Base-by-base conservation (phyloP, 1,139 yeast species). In the Tardiomyces blankii region DNA sequence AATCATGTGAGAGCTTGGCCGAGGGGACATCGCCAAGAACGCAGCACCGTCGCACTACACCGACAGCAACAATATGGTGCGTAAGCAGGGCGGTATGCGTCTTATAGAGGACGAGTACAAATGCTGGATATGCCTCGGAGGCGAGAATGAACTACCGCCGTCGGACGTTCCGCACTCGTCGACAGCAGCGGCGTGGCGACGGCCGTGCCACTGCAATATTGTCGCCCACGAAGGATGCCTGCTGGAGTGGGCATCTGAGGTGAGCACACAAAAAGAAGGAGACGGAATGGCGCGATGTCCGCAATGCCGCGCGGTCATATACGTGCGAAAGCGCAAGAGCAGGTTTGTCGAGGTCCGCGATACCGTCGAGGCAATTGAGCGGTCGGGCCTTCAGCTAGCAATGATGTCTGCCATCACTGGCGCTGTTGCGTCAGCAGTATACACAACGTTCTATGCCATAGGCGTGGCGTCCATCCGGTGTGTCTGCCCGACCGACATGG, bases 61-160 rank as follows among this genome's bases (percentile, higher is more conserved):
- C 4, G 25, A 4, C 25, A 21, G 7, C 25, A 21, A 21, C 25
- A 21, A 21, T n/a, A 21, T 21, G 25, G 25, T 21, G 4, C 25
- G 25, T 5, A 21, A 4, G 7, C 25, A 21, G 7, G 7, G 4
- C 7, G 25, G 25, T 7, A 4, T 7, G 25, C 25, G 25, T 21
- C 25, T 21, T 4, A 21, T 21, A 21, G 25, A 21, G 25, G 25
- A 21, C 25, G 25, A 21, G 25, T 21, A 21, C 25, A 51, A 54
- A 42, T 73, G 78, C 54, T 72, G 73, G 69, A 72, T 73, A 38
- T 73, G 78, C 47, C 60, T 73, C 21, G 71, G 70, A 1, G 58
- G 60, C 2, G 63, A 59, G 2, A 66, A 60, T 16, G 76, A 71
- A 35, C 51, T 57, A 1, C 73, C 75, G 7, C 61, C 60, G 5